These are phyloP conservation scores for Poa pratensis DNA, from an alignment of 176 grass and related monocot species.

Conservation along the genomic window DNA sequence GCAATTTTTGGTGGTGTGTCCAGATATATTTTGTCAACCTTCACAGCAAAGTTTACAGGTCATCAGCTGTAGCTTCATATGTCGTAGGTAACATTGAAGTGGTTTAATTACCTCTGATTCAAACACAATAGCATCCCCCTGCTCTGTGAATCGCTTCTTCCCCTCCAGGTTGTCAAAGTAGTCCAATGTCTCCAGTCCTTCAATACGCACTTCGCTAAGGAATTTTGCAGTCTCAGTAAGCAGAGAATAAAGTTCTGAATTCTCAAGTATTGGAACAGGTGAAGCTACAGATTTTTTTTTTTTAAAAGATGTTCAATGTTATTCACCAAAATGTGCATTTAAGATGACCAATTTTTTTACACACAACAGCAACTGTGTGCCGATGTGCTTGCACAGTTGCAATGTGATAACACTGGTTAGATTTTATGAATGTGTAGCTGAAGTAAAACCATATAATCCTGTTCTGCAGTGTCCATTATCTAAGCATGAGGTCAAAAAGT, in stretches of 20 bases:
- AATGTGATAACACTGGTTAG: neutral
- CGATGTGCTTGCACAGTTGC: neutral
- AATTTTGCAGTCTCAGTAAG: slow-evolving; percentile 46
- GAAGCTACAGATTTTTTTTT: neutral
- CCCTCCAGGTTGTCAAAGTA: slow-evolving; percentile 67
- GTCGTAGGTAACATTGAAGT: slow-evolving; percentile 31
- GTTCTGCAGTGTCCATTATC: neutral
- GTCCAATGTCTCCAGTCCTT: slow-evolving; percentile 92
- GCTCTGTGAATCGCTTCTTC: slow-evolving; percentile 71
- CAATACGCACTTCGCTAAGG: slow-evolving; percentile 81
- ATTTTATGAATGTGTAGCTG: neutral
- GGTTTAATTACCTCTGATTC: slow-evolving; percentile 75
- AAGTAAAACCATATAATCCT: neutral
- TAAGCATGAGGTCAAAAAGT: neutral
- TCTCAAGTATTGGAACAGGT: slow-evolving; percentile 7
- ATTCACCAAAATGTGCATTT: slow-evolving; percentile 22
- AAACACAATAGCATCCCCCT: slow-evolving; percentile 94
- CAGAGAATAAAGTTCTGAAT: slow-evolving; percentile 27
- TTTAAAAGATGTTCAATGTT: neutral
- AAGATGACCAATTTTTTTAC: slow-evolving; percentile 6
- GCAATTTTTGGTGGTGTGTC: slow-evolving; percentile 76
- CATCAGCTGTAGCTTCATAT: slow-evolving; percentile 22
- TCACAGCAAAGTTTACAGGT: slow-evolving; percentile 24
- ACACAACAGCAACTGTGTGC: neutral
- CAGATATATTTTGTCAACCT: slow-evolving; percentile 88